These are phyloP conservation scores for Fusarium albosuccineum DNA, from an alignment of 2,329 filamentous ascomycete species.

Conservation along the genomic window DNA sequence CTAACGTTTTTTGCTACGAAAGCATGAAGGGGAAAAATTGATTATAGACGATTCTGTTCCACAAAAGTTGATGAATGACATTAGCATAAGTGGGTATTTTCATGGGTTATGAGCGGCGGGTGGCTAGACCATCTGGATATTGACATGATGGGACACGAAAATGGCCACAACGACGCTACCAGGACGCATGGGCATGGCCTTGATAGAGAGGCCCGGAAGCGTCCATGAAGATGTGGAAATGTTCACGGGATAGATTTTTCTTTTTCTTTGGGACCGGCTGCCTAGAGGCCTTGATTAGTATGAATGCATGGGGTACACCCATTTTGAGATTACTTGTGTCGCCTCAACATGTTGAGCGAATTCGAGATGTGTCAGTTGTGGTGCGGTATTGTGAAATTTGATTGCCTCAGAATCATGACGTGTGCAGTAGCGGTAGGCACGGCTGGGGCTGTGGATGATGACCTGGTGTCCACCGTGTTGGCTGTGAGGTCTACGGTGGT, in stretches of 20 bases:
- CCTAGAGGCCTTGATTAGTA: slow-evolving; percentile 44
- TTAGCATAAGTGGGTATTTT: slow-evolving; percentile 47
- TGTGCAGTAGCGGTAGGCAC: too few relatives aligned
- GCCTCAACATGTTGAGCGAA: not conserved
- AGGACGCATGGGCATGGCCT: slow-evolving; percentile 48
- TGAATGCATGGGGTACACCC: slow-evolving; percentile 39
- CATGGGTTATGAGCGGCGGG: slow-evolving; percentile 46
- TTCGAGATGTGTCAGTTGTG: not conserved
- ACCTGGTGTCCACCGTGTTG: too few relatives aligned
- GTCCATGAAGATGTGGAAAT: slow-evolving; percentile 48
- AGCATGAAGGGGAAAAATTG: slow-evolving; percentile 43
- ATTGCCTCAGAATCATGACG: too few relatives aligned
- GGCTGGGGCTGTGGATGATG: too few relatives aligned
- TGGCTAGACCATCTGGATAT: slow-evolving; percentile 46
- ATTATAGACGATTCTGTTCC: slow-evolving; percentile 48
- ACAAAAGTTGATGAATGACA: slow-evolving; percentile 48
- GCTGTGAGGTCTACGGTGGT: too few relatives aligned
- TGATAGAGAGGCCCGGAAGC: slow-evolving; percentile 47
- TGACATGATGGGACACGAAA: slow-evolving; percentile 42
- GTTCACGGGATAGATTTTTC: slow-evolving; percentile 53
- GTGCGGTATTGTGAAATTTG: too few relatives aligned
- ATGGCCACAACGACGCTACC: slow-evolving; percentile 44
- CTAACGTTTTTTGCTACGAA: slow-evolving; percentile 36
- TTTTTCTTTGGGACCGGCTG: slow-evolving; percentile 45
- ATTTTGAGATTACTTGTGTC: not conserved